Conservation (phyloP, 306 rosid species). For the Gastrolobium bilobum region DNA sequence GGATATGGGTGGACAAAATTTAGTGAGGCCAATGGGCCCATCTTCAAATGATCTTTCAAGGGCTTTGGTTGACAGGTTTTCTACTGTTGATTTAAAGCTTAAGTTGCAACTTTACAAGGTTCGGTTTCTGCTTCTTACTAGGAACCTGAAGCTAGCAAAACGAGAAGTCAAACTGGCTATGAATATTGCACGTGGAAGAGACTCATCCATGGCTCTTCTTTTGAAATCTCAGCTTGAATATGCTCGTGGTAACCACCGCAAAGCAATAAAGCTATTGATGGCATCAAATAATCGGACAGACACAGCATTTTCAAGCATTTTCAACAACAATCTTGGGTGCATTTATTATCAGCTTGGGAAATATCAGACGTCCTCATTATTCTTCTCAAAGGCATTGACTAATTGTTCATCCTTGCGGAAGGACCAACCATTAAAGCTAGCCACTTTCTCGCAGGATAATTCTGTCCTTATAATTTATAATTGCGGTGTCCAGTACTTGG, state of each 20-base stretch:
- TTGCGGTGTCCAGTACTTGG: constrained; percentile 92
- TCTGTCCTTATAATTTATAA: constrained; percentile 84
- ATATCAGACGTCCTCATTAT: constrained; percentile 82
- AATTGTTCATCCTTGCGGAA: constrained; percentile 78
- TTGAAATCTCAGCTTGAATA: constrained; percentile 97
- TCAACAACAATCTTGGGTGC: constrained; percentile 97
- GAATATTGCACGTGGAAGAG: constrained; percentile 93
- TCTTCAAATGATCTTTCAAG: constrained; percentile 75
- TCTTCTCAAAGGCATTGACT: constrained; percentile 89
- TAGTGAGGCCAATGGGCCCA: constrained; percentile 69
- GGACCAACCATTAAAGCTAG: constrained; percentile 77
- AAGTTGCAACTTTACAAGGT: constrained; percentile 96
- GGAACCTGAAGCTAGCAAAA: constrained; percentile 94
- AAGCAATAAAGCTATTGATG: constrained; percentile 94
- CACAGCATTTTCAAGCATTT: constrained; percentile 72
- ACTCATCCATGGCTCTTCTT: constrained; percentile 92
- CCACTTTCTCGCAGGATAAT: constrained; percentile 84
- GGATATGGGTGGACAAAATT: constrained; percentile 77
- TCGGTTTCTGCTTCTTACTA: constrained; percentile 83
- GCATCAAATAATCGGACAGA: constrained; percentile 89
- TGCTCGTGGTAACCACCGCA: constrained; percentile 96
- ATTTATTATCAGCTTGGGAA: constrained; percentile 95
- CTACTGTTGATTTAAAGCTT: constrained; percentile 86
- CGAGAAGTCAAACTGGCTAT: constrained; percentile 95
- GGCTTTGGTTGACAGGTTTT: constrained; percentile 70